phyloP scores from a whole-genome alignment of 768 basidiomycete species.

The Tremella yokohamensis region DNA sequence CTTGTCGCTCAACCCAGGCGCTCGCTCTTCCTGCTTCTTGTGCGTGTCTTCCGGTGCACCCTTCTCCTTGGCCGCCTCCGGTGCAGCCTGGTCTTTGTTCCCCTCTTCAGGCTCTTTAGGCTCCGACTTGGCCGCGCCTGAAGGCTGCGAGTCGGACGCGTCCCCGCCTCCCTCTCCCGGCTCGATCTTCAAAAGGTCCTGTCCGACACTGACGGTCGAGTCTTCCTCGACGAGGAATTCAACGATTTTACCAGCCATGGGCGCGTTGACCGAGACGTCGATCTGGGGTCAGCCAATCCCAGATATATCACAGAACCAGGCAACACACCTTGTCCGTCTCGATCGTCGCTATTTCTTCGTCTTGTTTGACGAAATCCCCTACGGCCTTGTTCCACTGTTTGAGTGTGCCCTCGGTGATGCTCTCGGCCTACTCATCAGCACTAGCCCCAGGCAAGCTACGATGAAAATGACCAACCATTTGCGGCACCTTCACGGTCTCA shows the following conservation, averaged over 20 bases:
- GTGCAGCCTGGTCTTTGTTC: constrained; percentile 43
- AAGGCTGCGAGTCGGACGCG: constrained; percentile 23
- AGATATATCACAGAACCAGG: constrained; percentile 3
- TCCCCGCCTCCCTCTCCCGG: constrained; percentile 61
- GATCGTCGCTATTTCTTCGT: constrained; percentile 96
- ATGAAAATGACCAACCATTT: constrained; percentile 67
- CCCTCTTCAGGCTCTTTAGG: constrained; percentile 42
- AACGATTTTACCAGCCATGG: constrained; percentile 77
- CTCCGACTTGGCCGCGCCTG: constrained; percentile 40
- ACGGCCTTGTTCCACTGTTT: constrained; percentile 91
- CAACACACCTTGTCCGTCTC: constrained; percentile 90
- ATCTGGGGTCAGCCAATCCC: constrained; percentile 59
- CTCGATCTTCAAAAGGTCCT: constrained; percentile 88
- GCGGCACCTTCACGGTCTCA: constrained; percentile 89
- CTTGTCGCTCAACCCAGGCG: constrained; percentile 45
- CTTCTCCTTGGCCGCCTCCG: constrained; percentile 43
- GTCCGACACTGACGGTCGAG: constrained; percentile 88
- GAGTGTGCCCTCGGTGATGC: constrained; percentile 94
- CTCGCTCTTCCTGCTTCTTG: constrained; percentile 39
- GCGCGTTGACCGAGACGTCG: constrained; percentile 94
- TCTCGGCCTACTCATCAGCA: constrained; percentile 59
- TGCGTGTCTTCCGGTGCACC: constrained; percentile 36
- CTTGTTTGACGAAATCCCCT: constrained; percentile 81
- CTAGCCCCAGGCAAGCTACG: too few relatives aligned
- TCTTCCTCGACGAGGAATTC: constrained; percentile 86